These are phyloP conservation scores for Trypanosoma avium DNA, from an alignment of 208 protist species.

Conservation along the genomic window DNA sequence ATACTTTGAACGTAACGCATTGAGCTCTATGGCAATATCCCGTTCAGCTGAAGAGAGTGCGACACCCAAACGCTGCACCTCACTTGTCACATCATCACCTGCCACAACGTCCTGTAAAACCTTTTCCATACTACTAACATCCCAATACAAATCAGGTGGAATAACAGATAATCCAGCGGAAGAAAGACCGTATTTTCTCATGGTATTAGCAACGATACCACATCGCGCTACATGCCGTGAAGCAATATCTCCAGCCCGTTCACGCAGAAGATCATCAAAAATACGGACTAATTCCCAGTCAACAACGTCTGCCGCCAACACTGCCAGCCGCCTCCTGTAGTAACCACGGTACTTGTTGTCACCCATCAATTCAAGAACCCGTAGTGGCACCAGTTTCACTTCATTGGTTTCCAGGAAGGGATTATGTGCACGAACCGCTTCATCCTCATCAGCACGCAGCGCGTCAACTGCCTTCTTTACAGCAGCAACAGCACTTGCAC, in stretches of 20 bases:
- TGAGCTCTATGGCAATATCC: slow-evolving; percentile 26
- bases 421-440: slow-evolving; percentile 56
- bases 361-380: slow-evolving; percentile 36
- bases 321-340: slow-evolving; percentile 38
- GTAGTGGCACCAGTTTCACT: slow-evolving; percentile 39
- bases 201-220: not conserved
- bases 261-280: slow-evolving; percentile 64
- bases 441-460: slow-evolving; percentile 52
- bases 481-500: slow-evolving; percentile 30
- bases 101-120: not conserved
- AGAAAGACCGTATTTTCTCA: not conserved
- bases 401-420: slow-evolving; percentile 54
- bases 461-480: slow-evolving; percentile 36
- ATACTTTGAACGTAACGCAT: slow-evolving; percentile 32
- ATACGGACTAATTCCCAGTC: slow-evolving; percentile 58
- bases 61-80: slow-evolving; percentile 22
- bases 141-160: not conserved
- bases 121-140: not conserved
- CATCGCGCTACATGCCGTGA: not conserved
- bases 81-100: slow-evolving; percentile 10
- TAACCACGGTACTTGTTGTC: slow-evolving; percentile 42
- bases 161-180: not conserved
- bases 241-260: slow-evolving; percentile 32
- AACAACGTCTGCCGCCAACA: slow-evolving; percentile 39
- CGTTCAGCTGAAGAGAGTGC: slow-evolving; percentile 31